Evolutionary conservation across 2,329 filamentous ascomycete genomes (phyloP).

Genomic region (Didymellaceae sp.): DNA sequence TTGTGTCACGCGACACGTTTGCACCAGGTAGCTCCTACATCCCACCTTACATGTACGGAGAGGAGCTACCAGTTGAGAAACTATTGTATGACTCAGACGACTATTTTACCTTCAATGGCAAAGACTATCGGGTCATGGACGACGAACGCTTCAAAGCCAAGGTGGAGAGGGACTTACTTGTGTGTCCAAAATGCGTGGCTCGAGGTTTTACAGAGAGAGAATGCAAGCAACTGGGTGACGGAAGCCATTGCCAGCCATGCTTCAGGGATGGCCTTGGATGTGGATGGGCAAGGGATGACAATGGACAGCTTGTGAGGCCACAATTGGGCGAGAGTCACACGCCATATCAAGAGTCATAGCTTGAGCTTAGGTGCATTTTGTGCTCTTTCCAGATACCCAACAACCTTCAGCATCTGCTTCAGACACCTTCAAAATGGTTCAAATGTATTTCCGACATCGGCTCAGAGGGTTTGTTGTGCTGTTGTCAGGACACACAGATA

Average conservation of each 20-base stretch:
- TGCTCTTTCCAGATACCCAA: not conserved
- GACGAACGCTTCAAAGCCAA: slow-evolving; percentile 30
- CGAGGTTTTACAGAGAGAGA: slow-evolving; percentile 15
- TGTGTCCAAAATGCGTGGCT: slow-evolving; percentile 21
- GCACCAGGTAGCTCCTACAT: slow-evolving; percentile 29
- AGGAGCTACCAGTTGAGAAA: slow-evolving; percentile 37
- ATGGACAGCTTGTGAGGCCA: slow-evolving; percentile 7
- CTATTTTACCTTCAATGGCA: slow-evolving; percentile 37
- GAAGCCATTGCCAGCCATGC: slow-evolving; percentile 25
- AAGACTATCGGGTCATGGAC: slow-evolving; percentile 33
- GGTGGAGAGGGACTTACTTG: slow-evolving; percentile 17
- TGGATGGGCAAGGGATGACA: slow-evolving; percentile 14
- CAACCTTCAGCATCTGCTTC: no score
- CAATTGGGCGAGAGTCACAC: not conserved
- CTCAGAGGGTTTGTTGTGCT: no score
- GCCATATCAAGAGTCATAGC: not conserved
- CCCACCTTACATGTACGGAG: slow-evolving; percentile 46
- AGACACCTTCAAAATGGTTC: not conserved
- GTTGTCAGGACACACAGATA: no score
- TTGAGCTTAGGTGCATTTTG: no score
- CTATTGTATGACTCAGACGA: slow-evolving; percentile 39
- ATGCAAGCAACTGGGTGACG: slow-evolving; percentile 26
- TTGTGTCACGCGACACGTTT: slow-evolving; percentile 36
- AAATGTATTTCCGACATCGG: no score
- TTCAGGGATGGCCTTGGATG: slow-evolving; percentile 13